Evolutionary conservation across 352 stramenopile species (phyloP).

Genomic region (Detonula confervacea): DNA sequence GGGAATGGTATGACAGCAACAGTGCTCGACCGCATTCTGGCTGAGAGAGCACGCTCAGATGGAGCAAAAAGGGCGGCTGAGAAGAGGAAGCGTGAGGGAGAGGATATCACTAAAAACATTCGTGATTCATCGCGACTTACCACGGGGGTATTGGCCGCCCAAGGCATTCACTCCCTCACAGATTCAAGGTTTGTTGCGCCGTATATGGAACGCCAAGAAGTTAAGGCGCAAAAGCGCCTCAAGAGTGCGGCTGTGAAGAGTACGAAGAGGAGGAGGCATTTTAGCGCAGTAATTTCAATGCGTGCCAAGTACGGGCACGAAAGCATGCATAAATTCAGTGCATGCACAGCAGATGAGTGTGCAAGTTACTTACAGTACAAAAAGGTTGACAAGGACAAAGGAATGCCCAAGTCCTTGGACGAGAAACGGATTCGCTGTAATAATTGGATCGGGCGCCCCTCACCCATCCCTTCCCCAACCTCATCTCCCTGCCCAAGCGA

Average conservation of each 20-base stretch:
- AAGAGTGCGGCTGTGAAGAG: neutral
- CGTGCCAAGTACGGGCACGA: constrained; percentile 3
- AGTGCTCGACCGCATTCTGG: neutral
- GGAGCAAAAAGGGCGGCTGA: constrained; percentile 10
- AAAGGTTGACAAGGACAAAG: neutral
- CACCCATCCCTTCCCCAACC: too few relatives aligned
- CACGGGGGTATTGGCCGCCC: neutral
- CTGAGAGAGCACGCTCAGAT: neutral
- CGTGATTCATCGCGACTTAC: neutral
- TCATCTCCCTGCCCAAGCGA: constrained; percentile 1
- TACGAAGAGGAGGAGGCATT: neutral
- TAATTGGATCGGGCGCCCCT: neutral
- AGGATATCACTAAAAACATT: neutral
- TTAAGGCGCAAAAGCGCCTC: neutral
- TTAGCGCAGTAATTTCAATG: neutral
- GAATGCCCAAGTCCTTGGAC: neutral
- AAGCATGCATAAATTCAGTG: neutral
- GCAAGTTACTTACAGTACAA: neutral
- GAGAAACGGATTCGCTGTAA: neutral
- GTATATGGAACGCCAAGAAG: neutral
- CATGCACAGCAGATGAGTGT: neutral
- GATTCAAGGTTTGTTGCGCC: neutral
- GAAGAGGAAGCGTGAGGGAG: constrained; percentile 1
- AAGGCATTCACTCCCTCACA: neutral
- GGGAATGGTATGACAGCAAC: neutral